Percentiles rank a stretch among this genome's conserved stretches.
phyloP scores from a whole-genome alignment of 2,329 filamentous ascomycete species.

The Beauveria asiatica region DNA sequence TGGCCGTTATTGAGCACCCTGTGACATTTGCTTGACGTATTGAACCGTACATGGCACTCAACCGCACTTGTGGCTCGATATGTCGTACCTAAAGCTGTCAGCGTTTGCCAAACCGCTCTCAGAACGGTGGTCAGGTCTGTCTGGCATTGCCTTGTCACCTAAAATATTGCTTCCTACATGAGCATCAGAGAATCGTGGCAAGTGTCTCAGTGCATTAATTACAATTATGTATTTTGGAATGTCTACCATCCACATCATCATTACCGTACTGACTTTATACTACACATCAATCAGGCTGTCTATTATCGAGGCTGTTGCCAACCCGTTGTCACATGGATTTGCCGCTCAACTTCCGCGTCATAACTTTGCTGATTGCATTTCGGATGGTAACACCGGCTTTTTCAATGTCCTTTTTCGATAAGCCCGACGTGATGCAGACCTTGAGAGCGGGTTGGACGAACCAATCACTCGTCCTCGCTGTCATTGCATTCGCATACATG shows the following conservation, averaged over 20 bases:
- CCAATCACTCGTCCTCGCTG: conserved; percentile 61
- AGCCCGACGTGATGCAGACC: conserved; percentile 77
- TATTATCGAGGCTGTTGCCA: background rate
- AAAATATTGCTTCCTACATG: background rate
- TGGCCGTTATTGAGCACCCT: background rate
- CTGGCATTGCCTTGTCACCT: background rate
- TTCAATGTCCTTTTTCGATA: conserved; percentile 92
- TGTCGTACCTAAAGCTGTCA: background rate
- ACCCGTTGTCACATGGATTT: conserved; percentile 16
- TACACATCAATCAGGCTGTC: background rate
- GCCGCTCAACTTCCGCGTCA: conserved; percentile 54
- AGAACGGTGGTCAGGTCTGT: too few species aligned
- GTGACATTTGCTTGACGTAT: too few species aligned
- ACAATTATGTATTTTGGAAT: background rate
- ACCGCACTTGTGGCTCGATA: background rate
- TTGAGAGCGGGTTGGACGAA: conserved; percentile 75
- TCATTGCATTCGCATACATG: conserved; percentile 54
- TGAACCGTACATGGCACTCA: too few species aligned
- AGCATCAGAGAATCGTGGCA: background rate
- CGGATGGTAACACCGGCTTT: conserved; percentile 82
- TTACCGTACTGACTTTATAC: background rate
- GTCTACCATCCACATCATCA: background rate
- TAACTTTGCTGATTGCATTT: conserved; percentile 88
- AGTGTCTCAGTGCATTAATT: background rate
- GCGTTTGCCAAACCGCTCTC: too few species aligned